phyloP scores from a whole-genome alignment of 2,329 filamentous ascomycete species.

The Ophiostoma sp. region DNA sequence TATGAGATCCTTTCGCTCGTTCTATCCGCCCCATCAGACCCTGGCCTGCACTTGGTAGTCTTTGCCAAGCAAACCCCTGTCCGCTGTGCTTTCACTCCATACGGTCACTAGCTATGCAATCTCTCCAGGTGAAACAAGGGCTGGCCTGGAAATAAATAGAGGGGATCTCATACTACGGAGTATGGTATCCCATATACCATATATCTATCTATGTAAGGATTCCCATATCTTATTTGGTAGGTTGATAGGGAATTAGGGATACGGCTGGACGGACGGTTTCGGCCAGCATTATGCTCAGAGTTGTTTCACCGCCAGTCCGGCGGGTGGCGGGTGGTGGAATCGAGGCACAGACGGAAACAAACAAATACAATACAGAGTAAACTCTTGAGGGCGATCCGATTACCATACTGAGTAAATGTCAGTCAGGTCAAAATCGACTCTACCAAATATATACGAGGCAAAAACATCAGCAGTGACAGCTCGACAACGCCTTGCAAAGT shows the following conservation, averaged over 20 bases:
- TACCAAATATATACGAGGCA: background rate
- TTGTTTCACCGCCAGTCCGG: conserved; percentile 12
- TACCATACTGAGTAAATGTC: too few relatives aligned
- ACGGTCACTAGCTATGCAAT: background rate
- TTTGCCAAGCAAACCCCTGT: background rate
- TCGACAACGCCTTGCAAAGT: conserved; percentile 1
- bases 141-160: background rate
- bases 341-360: background rate
- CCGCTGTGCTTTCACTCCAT: background rate
- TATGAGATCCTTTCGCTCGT: too few relatives aligned
- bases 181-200: too few relatives aligned
- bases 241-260: too few relatives aligned
- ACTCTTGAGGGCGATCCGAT: too few relatives aligned
- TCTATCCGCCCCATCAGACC: background rate
- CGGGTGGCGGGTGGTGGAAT: background rate
- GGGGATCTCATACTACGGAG: background rate
- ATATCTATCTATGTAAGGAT: too few relatives aligned
- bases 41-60: background rate
- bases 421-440: background rate
- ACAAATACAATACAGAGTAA: background rate
- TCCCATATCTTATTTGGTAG: too few relatives aligned
- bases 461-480: background rate
- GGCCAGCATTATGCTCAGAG: background rate
- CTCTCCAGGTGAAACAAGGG: conserved; percentile 8
- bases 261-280: too few relatives aligned